Percentiles rank a stretch among this genome's conserved stretches.
These are phyloP conservation scores for Scytalidium lignicola DNA, from an alignment of 2,329 filamentous ascomycete genomes.

Conservation along the genomic window DNA sequence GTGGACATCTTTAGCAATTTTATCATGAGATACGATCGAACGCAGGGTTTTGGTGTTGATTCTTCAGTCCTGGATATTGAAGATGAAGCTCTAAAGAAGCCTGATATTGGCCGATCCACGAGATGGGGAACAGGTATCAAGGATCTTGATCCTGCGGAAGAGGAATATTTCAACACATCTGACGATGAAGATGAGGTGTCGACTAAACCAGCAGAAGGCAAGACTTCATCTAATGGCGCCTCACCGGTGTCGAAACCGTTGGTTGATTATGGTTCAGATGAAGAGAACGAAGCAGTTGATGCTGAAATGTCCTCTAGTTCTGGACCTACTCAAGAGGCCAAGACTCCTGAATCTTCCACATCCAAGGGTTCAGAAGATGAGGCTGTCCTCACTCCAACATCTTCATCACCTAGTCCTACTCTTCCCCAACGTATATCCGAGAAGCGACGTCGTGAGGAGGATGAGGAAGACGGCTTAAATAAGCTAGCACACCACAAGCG, in stretches of 20 bases:
- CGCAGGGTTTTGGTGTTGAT: constrained; percentile 62
- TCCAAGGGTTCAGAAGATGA: constrained; percentile 15
- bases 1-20: constrained; percentile 79
- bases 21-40: constrained; percentile 72
- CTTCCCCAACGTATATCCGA: constrained; percentile 77
- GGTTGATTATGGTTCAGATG: constrained; percentile 90
- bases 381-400: constrained; percentile 13
- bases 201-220: constrained; percentile 27
- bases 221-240: constrained; percentile 52
- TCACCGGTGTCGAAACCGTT: constrained; percentile 64
- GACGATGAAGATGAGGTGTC: constrained; percentile 76
- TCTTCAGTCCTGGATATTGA: constrained; percentile 67
- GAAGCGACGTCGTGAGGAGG: constrained; percentile 86
- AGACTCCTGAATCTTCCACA: constrained; percentile 17
- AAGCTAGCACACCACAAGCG: constrained; percentile 66
- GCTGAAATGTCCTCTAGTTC: constrained; percentile 32
- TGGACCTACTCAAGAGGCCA: constrained; percentile 7
- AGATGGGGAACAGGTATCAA: constrained; percentile 64
- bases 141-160: constrained; percentile 79
- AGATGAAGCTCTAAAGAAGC: constrained; percentile 42
- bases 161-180: constrained; percentile 89
- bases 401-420: constrained; percentile 27
- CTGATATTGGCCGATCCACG: constrained; percentile 49
- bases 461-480: constrained; percentile 87
- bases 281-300: constrained; percentile 68